Evolutionary conservation across 768 basidiomycete species (phyloP).

Genomic region (Panus rudis): DNA sequence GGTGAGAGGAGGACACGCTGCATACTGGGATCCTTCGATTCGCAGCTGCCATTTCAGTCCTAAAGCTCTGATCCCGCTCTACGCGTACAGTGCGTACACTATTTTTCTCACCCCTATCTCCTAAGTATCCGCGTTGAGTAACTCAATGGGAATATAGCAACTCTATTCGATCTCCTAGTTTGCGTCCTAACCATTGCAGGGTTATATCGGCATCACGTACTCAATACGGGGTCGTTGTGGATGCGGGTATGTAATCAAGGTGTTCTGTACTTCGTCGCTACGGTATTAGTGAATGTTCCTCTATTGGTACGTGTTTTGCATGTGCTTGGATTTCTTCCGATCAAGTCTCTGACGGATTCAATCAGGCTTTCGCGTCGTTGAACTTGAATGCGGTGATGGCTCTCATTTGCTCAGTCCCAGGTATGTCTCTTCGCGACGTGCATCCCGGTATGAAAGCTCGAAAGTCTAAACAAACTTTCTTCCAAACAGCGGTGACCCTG

Average conservation of each 20-base stretch:
- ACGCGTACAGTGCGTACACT: constrained; percentile 1
- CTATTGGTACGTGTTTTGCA: constrained; percentile 5
- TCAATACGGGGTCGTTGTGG: background rate
- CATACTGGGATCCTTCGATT: background rate
- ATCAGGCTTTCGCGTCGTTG: too few species aligned
- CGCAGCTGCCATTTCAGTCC: background rate
- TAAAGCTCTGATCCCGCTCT: constrained; percentile 1
- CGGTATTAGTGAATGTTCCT: constrained; percentile 5
- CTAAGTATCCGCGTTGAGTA: too few species aligned
- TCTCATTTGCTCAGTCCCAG: too few species aligned
- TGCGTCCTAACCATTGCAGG: constrained; percentile 3
- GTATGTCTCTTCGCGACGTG: too few species aligned
- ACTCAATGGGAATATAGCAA: too few species aligned
- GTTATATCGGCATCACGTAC: background rate
- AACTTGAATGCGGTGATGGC: too few species aligned
- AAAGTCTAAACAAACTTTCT: too few species aligned
- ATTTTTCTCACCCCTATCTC: background rate
- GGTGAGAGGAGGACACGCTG: background rate
- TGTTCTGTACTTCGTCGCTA: constrained; percentile 1
- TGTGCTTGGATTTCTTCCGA: background rate
- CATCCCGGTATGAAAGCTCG: too few species aligned
- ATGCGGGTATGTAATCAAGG: constrained; percentile 2
- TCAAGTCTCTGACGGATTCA: too few species aligned
- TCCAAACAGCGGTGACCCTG: too few species aligned
- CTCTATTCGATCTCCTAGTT: constrained; percentile 1